A percentile compares a stretch with the other conserved stretches of the same genome.
These are phyloP conservation scores for Neoboletus magnificus DNA, from an alignment of 768 basidiomycete species.

Conservation along the genomic window DNA sequence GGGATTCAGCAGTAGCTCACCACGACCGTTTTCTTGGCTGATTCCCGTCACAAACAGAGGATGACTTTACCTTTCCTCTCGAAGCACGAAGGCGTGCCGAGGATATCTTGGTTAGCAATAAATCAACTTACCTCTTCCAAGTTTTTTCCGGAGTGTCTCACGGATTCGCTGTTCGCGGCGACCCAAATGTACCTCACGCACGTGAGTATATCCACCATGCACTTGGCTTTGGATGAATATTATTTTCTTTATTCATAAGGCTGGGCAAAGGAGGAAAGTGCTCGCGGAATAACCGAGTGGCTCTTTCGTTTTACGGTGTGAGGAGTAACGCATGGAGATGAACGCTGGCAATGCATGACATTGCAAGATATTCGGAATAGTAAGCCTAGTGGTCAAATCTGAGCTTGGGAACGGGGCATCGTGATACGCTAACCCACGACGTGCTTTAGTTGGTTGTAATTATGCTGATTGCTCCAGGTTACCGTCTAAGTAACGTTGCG, in stretches of 20 bases:
- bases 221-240: background rate
- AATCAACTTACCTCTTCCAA: conserved; percentile 52
- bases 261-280: conserved; percentile 59
- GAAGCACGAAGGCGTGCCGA: conserved; percentile 53
- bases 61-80: conserved; percentile 49
- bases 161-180: conserved; percentile 28
- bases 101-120: conserved; percentile 47
- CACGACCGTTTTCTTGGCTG: background rate
- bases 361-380: background rate
- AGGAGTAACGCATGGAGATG: background rate
- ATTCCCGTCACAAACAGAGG: conserved; percentile 34
- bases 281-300: conserved; percentile 47
- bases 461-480: background rate
- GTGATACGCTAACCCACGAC: background rate
- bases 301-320: conserved; percentile 39
- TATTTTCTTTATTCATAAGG: conserved; percentile 29
- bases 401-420: background rate
- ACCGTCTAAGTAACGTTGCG: background rate
- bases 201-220: conserved; percentile 11
- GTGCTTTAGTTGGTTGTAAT: background rate
- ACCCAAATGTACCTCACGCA: conserved; percentile 12
- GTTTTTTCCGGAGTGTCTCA: conserved; percentile 45
- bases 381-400: background rate
- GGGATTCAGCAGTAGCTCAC: background rate
- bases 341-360: background rate